phyloP scores from a whole-genome alignment of 345 rosid genomes.

The Brassica juncea region DNA sequence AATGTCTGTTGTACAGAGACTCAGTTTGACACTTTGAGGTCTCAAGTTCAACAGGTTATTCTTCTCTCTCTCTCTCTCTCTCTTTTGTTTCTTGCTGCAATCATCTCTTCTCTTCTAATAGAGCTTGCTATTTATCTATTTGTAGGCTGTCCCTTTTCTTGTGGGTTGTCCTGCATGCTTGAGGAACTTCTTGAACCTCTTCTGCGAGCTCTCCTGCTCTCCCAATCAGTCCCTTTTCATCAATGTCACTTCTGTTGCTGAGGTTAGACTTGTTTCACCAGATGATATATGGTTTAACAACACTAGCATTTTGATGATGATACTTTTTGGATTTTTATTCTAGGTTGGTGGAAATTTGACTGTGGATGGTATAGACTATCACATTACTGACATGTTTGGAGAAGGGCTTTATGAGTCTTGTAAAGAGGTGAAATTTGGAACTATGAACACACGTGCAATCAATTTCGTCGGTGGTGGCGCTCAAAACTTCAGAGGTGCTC shows the following conservation, averaged over 20 bases:
- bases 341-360: slow-evolving; percentile 82
- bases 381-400: slow-evolving; percentile 70
- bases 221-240: slow-evolving; percentile 90
- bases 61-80: background rate
- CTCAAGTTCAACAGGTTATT: slow-evolving; percentile 90
- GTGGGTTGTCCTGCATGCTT: slow-evolving; percentile 99
- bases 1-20: slow-evolving; percentile 90
- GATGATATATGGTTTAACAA: slow-evolving; percentile 2
- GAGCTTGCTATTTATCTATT: slow-evolving; percentile 3
- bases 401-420: slow-evolving; percentile 86
- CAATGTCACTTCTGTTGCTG: slow-evolving; percentile 75
- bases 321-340: slow-evolving; percentile 9
- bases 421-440: slow-evolving; percentile 96
- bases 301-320: slow-evolving; percentile 21
- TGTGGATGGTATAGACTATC: slow-evolving; percentile 83
- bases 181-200: slow-evolving; percentile 91
- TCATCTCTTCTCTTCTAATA: background rate
- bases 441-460: slow-evolving; percentile 92
- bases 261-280: slow-evolving; percentile 54
- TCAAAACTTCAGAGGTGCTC: slow-evolving; percentile 63
- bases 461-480: slow-evolving; percentile 95
- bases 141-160: slow-evolving; percentile 88
- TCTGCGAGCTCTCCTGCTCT: slow-evolving; percentile 94
- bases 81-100: slow-evolving; percentile 4
- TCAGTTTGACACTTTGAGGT: slow-evolving; percentile 82